phyloP scores from a whole-genome alignment of 441 rosid genomes.

The Adansonia madagascariensis region DNA sequence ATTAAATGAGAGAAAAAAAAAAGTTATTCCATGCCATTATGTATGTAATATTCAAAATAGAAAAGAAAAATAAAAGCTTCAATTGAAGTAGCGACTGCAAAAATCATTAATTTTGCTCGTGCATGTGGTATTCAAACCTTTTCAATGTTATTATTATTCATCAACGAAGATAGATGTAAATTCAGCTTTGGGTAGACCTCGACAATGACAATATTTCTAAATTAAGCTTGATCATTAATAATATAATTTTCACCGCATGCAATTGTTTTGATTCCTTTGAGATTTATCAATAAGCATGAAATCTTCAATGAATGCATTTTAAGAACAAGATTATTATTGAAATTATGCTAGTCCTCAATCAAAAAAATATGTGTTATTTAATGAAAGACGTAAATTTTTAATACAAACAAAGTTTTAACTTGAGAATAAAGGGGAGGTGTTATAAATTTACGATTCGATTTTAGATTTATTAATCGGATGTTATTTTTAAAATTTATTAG shows the following conservation, averaged over 20 bases:
- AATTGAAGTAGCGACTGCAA: background rate
- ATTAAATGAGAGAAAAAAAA: background rate
- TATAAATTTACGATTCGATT: too few species aligned
- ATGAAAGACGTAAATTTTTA: background rate
- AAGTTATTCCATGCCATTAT: background rate
- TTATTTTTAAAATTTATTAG: too few species aligned
- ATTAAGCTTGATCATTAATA: background rate
- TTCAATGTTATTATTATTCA: background rate
- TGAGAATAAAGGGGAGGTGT: too few species aligned
- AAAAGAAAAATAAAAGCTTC: background rate
- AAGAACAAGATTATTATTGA: background rate
- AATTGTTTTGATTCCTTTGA: background rate
- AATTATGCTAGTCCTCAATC: too few species aligned
- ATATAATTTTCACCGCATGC: background rate
- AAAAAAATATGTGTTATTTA: background rate
- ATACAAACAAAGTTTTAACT: too few species aligned
- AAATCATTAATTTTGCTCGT: slow-evolving; percentile 21
- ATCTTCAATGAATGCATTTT: background rate
- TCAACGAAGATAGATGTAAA: slow-evolving; percentile 5
- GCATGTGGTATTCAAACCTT: slow-evolving; percentile 7
- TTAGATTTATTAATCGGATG: too few species aligned
- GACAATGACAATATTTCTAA: background rate
- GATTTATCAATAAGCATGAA: too few species aligned
- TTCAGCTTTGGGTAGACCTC: background rate
- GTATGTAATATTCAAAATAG: background rate